Evolutionary conservation across 805 yeast genomes (phyloP).

Genomic region (Scheffersomyces lignosus): DNA sequence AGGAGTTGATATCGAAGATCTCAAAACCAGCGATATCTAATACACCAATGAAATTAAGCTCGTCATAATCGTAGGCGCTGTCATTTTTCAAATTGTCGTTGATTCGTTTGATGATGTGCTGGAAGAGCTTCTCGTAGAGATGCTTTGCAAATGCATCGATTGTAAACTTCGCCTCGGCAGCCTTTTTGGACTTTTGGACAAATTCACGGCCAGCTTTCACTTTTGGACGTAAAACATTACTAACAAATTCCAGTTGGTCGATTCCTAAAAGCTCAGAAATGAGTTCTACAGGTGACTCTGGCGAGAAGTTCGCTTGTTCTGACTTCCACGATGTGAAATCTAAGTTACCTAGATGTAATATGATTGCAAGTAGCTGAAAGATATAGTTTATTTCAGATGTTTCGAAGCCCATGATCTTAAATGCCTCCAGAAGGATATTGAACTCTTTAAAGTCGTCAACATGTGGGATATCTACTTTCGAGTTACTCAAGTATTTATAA

Average conservation of each 20-base stretch:
- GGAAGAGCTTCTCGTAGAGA: conserved; percentile 81
- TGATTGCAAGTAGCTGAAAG: conserved; percentile 67
- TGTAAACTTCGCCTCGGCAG: conserved; percentile 76
- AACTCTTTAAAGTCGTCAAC: conserved; percentile 78
- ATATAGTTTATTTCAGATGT: conserved; percentile 55
- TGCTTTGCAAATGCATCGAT: conserved; percentile 87
- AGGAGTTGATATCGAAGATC: conserved; percentile 56
- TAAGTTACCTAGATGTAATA: conserved; percentile 84
- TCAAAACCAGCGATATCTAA: conserved; percentile 65
- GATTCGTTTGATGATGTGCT: conserved; percentile 70
- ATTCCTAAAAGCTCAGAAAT: conserved; percentile 70
- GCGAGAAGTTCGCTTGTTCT: conserved; percentile 73
- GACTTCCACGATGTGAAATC: conserved; percentile 64
- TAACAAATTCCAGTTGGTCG: conserved; percentile 47
- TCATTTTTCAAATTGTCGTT: conserved; percentile 56
- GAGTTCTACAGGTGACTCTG: conserved; percentile 47
- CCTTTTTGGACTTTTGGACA: conserved; percentile 75
- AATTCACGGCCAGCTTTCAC: conserved; percentile 90
- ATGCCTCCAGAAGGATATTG: conserved; percentile 59
- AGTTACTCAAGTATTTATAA: conserved; percentile 59
- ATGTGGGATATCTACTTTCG: conserved; percentile 61
- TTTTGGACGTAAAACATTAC: conserved; percentile 69
- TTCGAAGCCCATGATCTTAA: conserved; percentile 71
- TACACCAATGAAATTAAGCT: conserved; percentile 50
- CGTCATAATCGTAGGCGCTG: conserved; percentile 25